Percentiles rank a stretch among this genome's conserved stretches.
These are phyloP conservation scores for Vigna reflexopilosa DNA, from an alignment of 306 rosid species.

Conservation along the genomic window DNA sequence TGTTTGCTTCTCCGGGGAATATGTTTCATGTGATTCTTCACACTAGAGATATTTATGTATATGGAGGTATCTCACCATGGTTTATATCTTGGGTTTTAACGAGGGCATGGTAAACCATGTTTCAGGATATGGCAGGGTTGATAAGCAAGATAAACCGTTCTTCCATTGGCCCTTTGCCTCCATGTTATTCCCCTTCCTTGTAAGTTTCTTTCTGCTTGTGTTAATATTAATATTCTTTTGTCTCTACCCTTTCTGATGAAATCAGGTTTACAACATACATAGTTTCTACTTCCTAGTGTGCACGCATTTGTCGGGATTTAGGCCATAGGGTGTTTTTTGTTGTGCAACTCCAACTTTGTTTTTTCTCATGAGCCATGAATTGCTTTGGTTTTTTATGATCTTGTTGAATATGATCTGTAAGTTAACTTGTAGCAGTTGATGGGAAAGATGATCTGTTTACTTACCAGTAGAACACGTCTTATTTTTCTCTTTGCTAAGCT, in stretches of 20 bases:
- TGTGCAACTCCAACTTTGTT: constrained; percentile 1
- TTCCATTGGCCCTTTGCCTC: constrained; percentile 92
- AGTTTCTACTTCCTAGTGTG: constrained; percentile 11
- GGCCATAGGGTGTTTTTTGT: background rate
- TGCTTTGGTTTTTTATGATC: background rate
- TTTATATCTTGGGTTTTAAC: constrained; percentile 41
- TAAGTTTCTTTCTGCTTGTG: constrained; percentile 54
- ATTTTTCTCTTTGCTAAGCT: constrained; percentile 33
- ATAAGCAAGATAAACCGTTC: constrained; percentile 99
- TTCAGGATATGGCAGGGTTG: constrained; percentile 99
- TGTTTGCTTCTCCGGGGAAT: constrained; percentile 12
- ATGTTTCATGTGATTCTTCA: constrained; percentile 37
- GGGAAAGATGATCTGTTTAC: constrained; percentile 19
- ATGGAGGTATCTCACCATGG: background rate
- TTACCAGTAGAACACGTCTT: background rate
- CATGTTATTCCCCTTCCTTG: constrained; percentile 95
- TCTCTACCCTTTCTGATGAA: constrained; percentile 23
- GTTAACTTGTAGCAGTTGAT: background rate
- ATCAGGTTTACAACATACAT: constrained; percentile 11
- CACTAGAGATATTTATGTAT: background rate
- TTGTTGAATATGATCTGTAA: constrained; percentile 5
- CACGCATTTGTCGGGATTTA: background rate
- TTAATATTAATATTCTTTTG: constrained; percentile 37
- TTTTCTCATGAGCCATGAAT: background rate
- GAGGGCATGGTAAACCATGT: constrained; percentile 34